phyloP scores from a whole-genome alignment of 2,329 filamentous ascomycete species.

The Stagonosporopsis rhizophila region DNA sequence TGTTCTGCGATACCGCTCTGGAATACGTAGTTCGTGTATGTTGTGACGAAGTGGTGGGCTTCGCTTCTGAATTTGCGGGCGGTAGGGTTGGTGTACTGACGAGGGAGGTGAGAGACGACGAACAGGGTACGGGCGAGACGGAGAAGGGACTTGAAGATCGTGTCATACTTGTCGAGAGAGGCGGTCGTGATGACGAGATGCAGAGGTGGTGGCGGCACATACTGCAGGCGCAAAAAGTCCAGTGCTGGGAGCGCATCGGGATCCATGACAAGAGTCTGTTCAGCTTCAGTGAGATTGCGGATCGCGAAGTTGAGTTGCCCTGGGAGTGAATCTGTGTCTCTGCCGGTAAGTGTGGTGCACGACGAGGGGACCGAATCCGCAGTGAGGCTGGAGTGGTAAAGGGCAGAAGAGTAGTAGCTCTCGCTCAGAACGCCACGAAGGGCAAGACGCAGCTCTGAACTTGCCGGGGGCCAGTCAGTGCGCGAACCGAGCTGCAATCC shows the following conservation, averaged over 20 bases:
- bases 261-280: constrained; percentile 84
- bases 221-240: constrained; percentile 90
- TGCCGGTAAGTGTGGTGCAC: constrained; percentile 20
- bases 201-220: constrained; percentile 76
- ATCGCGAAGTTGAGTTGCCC: constrained; percentile 73
- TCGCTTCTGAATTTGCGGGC: constrained; percentile 69
- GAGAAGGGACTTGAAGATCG: constrained; percentile 80
- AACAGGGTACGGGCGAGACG: constrained; percentile 80
- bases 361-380: background rate
- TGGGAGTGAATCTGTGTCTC: constrained; percentile 49
- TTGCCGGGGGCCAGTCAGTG: constrained; percentile 90
- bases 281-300: constrained; percentile 72
- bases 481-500: constrained; percentile 83
- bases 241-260: constrained; percentile 83
- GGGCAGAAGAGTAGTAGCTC: constrained; percentile 62
- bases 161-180: constrained; percentile 81
- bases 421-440: constrained; percentile 86
- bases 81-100: constrained; percentile 28
- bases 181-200: constrained; percentile 74
- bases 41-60: constrained; percentile 78
- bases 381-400: constrained; percentile 36
- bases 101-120: constrained; percentile 61
- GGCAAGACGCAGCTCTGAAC: constrained; percentile 87
- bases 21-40: constrained; percentile 78
- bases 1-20: constrained; percentile 75